Evolutionary conservation across 768 basidiomycete genomes (phyloP).

Genomic region (Lactarius indigo): DNA sequence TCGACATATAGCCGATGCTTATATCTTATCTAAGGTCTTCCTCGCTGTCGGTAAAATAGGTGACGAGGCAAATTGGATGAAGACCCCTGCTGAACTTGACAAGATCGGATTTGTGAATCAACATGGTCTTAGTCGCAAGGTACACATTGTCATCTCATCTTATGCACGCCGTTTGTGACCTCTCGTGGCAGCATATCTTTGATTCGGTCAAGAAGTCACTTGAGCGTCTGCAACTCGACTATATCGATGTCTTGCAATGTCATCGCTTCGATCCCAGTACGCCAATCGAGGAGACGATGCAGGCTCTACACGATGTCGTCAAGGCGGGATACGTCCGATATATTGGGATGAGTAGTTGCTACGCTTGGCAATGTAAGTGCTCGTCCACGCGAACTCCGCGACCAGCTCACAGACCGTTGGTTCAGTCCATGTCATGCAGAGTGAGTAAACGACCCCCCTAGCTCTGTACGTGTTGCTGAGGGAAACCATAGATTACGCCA

Average conservation of each 20-base stretch:
- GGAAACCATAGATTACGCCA: conserved; percentile 23
- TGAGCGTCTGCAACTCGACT: conserved; percentile 67
- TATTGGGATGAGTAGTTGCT: conserved; percentile 32
- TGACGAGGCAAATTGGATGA: not conserved
- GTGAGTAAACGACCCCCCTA: conserved; percentile 13
- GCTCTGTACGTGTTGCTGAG: conserved; percentile 12
- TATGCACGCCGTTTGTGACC: not conserved
- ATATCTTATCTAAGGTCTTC: not conserved
- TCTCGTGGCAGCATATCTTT: conserved; percentile 59
- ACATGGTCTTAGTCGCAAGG: conserved; percentile 37
- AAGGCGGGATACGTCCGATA: conserved; percentile 38
- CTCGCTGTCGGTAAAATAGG: conserved; percentile 1
- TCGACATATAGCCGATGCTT: not conserved
- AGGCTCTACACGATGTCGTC: conserved; percentile 40
- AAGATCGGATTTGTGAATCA: conserved; percentile 38
- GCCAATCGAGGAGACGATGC: conserved; percentile 32
- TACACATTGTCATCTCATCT: conserved; percentile 9
- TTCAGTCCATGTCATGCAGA: conserved; percentile 23
- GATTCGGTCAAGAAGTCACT: conserved; percentile 59
- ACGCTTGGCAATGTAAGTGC: conserved; percentile 31
- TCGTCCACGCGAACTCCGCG: not conserved
- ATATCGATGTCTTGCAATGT: conserved; percentile 71
- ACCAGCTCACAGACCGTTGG: conserved; percentile 10
- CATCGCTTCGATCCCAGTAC: conserved; percentile 37
- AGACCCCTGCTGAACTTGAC: conserved; percentile 19